Percentiles rank a stretch among this genome's conserved stretches.
Evolutionary conservation across 768 basidiomycete genomes (phyloP).

Genomic region (Naganishia kalamii): DNA sequence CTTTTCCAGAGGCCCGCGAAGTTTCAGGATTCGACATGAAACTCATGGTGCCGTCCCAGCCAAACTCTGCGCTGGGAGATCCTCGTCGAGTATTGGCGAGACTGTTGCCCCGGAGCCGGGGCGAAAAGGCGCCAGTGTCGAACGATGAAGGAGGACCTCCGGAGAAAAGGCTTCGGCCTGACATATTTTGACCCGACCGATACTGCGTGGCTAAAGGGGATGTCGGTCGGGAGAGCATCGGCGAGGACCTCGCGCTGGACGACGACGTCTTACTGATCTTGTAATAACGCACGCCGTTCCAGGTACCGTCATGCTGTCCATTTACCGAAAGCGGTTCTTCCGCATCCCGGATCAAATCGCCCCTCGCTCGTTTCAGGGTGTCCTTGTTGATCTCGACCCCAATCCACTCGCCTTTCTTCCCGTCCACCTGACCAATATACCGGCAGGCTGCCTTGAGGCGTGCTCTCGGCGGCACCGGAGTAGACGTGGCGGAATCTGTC

Average conservation of each 20-base stretch:
- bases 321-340: neutral
- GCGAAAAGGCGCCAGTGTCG: neutral
- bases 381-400: constrained; percentile 34
- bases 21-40: neutral
- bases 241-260: neutral
- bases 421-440: constrained; percentile 38
- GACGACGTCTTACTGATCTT: neutral
- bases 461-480: neutral
- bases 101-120: neutral
- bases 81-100: neutral
- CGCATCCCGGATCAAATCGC: neutral
- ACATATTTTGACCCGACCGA: neutral
- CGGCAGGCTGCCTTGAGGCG: constrained; percentile 36
- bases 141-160: neutral
- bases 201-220: neutral
- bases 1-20: neutral
- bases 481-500: neutral
- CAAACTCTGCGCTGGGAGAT: neutral
- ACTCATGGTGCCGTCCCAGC: neutral
- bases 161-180: neutral
- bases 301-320: constrained; percentile 2
- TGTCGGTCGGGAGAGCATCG: neutral
- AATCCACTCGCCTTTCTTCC: constrained; percentile 39
- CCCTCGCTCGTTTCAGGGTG: neutral
- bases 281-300: constrained; percentile 5